Conservation (phyloP, 768 basidiomycete species). For the Favolaschia claudopus region DNA sequence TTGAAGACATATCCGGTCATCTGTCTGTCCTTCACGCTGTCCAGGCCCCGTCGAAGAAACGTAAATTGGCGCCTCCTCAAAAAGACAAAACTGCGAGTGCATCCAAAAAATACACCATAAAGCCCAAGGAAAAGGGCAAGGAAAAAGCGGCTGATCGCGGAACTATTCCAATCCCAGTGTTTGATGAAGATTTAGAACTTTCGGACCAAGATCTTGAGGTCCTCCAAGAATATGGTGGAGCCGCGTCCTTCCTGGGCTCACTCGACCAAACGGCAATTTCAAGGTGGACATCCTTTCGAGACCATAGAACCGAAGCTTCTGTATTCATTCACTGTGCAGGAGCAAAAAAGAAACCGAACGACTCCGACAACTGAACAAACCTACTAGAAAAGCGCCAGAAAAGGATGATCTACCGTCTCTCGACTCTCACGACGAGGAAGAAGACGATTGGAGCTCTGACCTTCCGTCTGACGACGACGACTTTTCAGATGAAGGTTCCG, state of each 20-base stretch:
- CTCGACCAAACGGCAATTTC: constrained; percentile 85
- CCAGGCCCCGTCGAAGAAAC: constrained; percentile 64
- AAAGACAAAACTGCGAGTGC: constrained; percentile 28
- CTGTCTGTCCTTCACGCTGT: not conserved
- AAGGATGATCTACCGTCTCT: constrained; percentile 74
- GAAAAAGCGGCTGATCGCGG: constrained; percentile 66
- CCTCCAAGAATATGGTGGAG: constrained; percentile 67
- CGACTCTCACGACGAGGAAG: constrained; percentile 70
- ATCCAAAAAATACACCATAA: constrained; percentile 34
- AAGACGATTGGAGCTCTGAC: constrained; percentile 58
- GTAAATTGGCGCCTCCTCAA: constrained; percentile 53
- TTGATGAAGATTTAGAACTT: constrained; percentile 57
- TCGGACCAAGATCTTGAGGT: constrained; percentile 78
- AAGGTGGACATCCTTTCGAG: constrained; percentile 55
- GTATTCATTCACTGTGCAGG: constrained; percentile 53
- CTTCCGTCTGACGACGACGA: constrained; percentile 47
- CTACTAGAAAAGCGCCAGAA: constrained; percentile 48
- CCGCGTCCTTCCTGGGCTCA: constrained; percentile 69
- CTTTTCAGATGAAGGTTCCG: constrained; percentile 19
- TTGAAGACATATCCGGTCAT: not conserved
- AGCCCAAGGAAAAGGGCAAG: constrained; percentile 55
- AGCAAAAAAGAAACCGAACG: constrained; percentile 85
- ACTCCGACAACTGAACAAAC: constrained; percentile 72
- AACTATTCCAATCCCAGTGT: constrained; percentile 69
- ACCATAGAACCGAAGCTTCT: constrained; percentile 1